Evolutionary conservation across 139 green algal species (phyloP).

Genomic region (Asterochloris erici): DNA sequence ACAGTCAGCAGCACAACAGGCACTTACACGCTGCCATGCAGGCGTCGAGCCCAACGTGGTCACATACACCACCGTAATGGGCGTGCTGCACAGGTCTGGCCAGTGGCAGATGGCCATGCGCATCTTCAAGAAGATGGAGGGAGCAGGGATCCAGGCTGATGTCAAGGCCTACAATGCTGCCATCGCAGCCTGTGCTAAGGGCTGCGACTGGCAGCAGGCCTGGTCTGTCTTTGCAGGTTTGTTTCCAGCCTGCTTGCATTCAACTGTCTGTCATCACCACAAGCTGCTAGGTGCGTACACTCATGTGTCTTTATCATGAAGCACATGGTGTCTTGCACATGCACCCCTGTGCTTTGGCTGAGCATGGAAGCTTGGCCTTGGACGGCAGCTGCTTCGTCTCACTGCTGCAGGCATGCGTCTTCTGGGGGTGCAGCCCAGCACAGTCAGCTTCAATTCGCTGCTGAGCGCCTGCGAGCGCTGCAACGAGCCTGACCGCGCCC

Average conservation of each 20-base stretch:
- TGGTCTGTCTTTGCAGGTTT: constrained; percentile 27
- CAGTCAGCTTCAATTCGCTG: constrained; percentile 42
- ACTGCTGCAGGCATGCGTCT: constrained; percentile 21
- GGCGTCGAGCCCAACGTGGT: constrained; percentile 41
- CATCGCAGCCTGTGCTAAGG: constrained; percentile 51
- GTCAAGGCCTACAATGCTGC: constrained; percentile 56
- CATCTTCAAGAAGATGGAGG: constrained; percentile 39
- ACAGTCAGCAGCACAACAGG: not conserved
- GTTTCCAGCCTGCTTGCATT: constrained; percentile 15
- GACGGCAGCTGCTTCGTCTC: not conserved
- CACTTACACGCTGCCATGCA: not conserved
- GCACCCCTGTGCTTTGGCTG: constrained; percentile 9
- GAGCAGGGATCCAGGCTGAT: constrained; percentile 36
- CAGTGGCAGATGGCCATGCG: constrained; percentile 24
- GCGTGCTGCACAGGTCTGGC: constrained; percentile 15
- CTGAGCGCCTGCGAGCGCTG: constrained; percentile 36
- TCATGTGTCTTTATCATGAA: no score
- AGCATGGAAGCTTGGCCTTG: not conserved
- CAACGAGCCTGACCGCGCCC: constrained; percentile 35
- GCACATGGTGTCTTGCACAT: no score
- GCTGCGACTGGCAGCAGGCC: constrained; percentile 39
- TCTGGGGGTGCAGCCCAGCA: constrained; percentile 17
- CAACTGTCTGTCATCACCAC: no score
- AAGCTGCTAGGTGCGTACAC: no score
- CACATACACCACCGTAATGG: constrained; percentile 51